Evolutionary conservation across 257 asterid species (phyloP).

Genomic region (Fraxinus pennsylvanica): DNA sequence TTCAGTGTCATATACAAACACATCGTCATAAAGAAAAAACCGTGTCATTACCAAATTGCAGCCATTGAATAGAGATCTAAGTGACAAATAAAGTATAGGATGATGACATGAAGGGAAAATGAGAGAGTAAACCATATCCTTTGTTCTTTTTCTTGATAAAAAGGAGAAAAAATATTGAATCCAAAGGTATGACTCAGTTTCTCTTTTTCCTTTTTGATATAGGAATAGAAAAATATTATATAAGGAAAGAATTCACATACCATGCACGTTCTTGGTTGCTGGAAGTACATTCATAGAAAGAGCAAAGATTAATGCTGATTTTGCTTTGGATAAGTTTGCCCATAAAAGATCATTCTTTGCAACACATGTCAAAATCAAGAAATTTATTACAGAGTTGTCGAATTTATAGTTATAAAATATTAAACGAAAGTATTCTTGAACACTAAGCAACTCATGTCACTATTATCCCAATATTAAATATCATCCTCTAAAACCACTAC

Average conservation of each 20-base stretch:
- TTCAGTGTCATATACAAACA: too few species aligned
- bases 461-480: too few species aligned
- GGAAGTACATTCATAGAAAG: not conserved
- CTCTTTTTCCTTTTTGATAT: not conserved
- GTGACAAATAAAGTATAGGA: not conserved
- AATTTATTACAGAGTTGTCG: not conserved
- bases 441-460: too few species aligned
- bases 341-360: not conserved
- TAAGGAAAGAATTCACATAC: not conserved
- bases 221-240: not conserved
- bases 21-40: too few species aligned
- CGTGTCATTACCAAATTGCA: not conserved
- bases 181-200: not conserved
- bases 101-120: not conserved
- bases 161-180: not conserved
- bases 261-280: not conserved
- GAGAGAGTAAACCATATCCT: not conserved
- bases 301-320: not conserved
- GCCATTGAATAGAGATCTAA: not conserved
- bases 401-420: too few species aligned
- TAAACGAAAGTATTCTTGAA: too few species aligned
- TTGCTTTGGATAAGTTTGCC: not conserved
- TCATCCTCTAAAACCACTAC: not conserved
- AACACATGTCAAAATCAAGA: not conserved
- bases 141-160: not conserved